Percentiles rank a stretch among this genome's conserved stretches.
phyloP scores from a whole-genome alignment of 495 filamentous ascomycete species.

The Letharia columbiana region DNA sequence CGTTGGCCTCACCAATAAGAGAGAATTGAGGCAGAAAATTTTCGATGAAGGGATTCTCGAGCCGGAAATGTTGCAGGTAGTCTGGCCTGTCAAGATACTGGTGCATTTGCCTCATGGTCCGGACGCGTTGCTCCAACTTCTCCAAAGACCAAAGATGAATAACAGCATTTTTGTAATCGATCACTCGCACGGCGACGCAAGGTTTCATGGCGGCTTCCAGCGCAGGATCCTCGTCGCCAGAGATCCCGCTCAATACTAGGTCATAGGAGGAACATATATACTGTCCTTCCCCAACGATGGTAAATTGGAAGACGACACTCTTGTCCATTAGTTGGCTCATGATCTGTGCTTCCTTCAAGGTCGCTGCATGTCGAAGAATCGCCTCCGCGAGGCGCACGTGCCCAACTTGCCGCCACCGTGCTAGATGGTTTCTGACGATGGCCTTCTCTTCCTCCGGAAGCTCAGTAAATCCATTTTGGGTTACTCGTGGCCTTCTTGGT shows the following conservation, averaged over 20 bases:
- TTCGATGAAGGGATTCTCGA: conserved; percentile 74
- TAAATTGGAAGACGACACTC: conserved; percentile 89
- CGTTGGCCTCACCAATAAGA: conserved; percentile 85
- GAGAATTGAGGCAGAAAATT: conserved; percentile 85
- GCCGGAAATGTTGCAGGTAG: conserved; percentile 62
- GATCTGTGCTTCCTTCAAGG: conserved; percentile 90
- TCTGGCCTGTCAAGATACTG: conserved; percentile 93
- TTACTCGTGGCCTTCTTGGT: conserved; percentile 35
- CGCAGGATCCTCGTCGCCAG: conserved; percentile 76
- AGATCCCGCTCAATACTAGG: conserved; percentile 85
- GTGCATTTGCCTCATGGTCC: conserved; percentile 90
- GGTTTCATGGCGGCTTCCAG: conserved; percentile 80
- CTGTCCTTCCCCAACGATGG: conserved; percentile 81
- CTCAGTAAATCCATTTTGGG: conserved; percentile 46
- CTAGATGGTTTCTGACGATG: conserved; percentile 54
- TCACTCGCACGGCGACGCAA: conserved; percentile 81
- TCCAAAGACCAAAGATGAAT: conserved; percentile 91
- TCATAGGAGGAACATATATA: conserved; percentile 89
- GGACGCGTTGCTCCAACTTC: conserved; percentile 79
- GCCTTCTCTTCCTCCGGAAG: conserved; percentile 61
- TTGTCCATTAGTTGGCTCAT: conserved; percentile 98
- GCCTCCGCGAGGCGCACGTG: conserved; percentile 95
- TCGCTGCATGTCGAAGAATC: conserved; percentile 75
- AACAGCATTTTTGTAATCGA: conserved; percentile 82
- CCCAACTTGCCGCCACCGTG: conserved; percentile 73